phyloP scores from a whole-genome alignment of 176 grass and related monocot genomes.

The Eragrostis nindensis region DNA sequence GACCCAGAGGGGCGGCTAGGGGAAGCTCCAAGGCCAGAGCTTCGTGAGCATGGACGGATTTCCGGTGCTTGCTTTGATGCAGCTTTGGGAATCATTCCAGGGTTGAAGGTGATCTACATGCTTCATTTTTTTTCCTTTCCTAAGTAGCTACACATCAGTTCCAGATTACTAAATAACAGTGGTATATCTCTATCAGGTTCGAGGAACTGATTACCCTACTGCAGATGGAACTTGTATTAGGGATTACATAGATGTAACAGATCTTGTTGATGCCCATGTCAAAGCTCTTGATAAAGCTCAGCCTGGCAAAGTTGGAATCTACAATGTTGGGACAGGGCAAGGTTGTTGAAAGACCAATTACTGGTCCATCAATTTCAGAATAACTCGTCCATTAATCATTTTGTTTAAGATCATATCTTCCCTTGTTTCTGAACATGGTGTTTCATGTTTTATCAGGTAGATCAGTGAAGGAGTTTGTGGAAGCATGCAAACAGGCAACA shows the following conservation, averaged over 20 bases:
- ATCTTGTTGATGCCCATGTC: conserved; percentile 98
- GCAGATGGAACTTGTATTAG: conserved; percentile 86
- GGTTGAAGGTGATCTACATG: conserved; percentile 62
- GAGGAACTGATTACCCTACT: conserved; percentile 72
- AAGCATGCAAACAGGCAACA: conserved; percentile 87
- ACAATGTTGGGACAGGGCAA: conserved; percentile 92
- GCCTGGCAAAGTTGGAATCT: conserved; percentile 89
- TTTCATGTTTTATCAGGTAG: conserved; percentile 69
- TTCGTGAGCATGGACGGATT: conserved; percentile 89
- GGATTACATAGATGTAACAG: conserved; percentile 98
- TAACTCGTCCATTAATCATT: not conserved
- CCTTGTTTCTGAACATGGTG: conserved; percentile 37
- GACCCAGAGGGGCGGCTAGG: conserved; percentile 86
- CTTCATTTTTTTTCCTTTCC: not conserved
- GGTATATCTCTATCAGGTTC: conserved; percentile 54
- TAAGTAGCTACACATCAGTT: not conserved
- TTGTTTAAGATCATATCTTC: not conserved
- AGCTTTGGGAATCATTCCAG: conserved; percentile 71
- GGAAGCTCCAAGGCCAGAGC: conserved; percentile 92
- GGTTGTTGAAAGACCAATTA: conserved; percentile 51
- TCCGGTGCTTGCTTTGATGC: conserved; percentile 93
- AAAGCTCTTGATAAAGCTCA: conserved; percentile 89
- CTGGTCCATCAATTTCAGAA: not conserved
- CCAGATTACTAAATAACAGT: conserved; percentile 12
- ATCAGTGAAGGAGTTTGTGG: conserved; percentile 94